A percentile compares a stretch with the other conserved stretches of the same genome.
Conservation (phyloP, 1,284 basidiomycete genomes). For the Leccinum subrobustum region DNA sequence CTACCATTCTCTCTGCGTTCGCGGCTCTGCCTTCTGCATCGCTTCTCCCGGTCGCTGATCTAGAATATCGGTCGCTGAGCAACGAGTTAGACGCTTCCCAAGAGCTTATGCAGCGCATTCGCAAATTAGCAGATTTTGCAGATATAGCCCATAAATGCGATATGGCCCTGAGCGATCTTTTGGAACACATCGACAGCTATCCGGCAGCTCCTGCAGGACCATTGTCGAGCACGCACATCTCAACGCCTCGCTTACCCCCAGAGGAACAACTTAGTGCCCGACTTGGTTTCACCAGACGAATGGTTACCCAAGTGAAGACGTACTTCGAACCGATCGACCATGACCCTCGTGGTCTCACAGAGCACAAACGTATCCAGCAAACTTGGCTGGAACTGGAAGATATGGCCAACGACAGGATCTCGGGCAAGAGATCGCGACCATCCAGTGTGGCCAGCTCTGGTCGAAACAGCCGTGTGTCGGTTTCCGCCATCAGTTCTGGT, state of each 20-base stretch:
- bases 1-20: constrained; percentile 45
- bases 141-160: constrained; percentile 58
- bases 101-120: constrained; percentile 49
- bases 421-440: constrained; percentile 61
- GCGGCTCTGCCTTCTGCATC: constrained; percentile 45
- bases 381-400: constrained; percentile 78
- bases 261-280: constrained; percentile 65
- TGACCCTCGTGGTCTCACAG: constrained; percentile 57
- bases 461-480: constrained; percentile 51
- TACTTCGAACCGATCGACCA: constrained; percentile 43
- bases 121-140: constrained; percentile 51
- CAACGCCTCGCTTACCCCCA: constrained; percentile 43
- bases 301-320: constrained; percentile 46
- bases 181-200: constrained; percentile 80
- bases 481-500: constrained; percentile 29
- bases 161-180: constrained; percentile 71
- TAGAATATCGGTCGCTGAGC: constrained; percentile 60
- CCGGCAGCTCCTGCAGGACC: constrained; percentile 55
- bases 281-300: constrained; percentile 56
- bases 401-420: constrained; percentile 69
- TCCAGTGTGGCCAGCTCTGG: constrained; percentile 60
- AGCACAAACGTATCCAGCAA: constrained; percentile 64
- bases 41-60: constrained; percentile 42
- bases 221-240: constrained; percentile 49
- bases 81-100: constrained; percentile 54